Evolutionary conservation across 2,329 filamentous ascomycete species (phyloP).

Genomic region (Aspergillus pseudoglaucus): DNA sequence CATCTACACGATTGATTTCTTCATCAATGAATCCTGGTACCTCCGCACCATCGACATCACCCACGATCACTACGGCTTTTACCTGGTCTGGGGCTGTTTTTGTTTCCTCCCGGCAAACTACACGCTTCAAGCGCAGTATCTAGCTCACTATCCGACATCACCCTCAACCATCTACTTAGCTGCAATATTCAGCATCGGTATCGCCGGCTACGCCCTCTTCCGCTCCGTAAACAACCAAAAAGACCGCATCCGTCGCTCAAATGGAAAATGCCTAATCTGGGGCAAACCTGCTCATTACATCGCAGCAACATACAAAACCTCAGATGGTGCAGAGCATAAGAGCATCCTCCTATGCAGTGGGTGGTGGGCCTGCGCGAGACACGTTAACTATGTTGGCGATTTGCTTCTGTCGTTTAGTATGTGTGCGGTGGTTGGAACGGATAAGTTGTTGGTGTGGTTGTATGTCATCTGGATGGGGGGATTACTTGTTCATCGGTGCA

Average conservation of each 20-base stretch:
- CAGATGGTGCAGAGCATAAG: too few relatives aligned
- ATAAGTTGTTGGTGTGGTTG: slow-evolving; percentile 36
- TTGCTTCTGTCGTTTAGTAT: slow-evolving; percentile 35
- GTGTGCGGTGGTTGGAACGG: slow-evolving; percentile 37
- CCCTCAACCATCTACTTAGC: neutral
- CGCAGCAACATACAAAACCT: too few relatives aligned
- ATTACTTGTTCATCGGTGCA: slow-evolving; percentile 41
- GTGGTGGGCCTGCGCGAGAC: too few relatives aligned
- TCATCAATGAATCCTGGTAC: slow-evolving; percentile 45
- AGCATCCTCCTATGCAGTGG: too few relatives aligned
- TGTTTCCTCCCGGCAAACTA: slow-evolving; percentile 43
- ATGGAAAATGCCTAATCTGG: too few relatives aligned
- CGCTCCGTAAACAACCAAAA: too few relatives aligned
- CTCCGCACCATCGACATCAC: slow-evolving; percentile 39
- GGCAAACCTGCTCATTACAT: too few relatives aligned
- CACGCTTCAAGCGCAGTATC: slow-evolving; percentile 45
- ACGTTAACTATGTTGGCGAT: too few relatives aligned
- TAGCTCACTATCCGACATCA: slow-evolving; percentile 34
- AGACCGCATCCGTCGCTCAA: too few relatives aligned
- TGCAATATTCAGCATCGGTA: too few relatives aligned
- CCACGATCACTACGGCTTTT: slow-evolving; percentile 41
- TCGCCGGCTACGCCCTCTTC: too few relatives aligned
- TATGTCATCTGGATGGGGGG: slow-evolving; percentile 43
- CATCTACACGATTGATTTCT: slow-evolving; percentile 45
- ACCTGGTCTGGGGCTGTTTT: slow-evolving; percentile 41